phyloP scores from a whole-genome alignment of 768 basidiomycete species.

The Lentinula detonsa region DNA sequence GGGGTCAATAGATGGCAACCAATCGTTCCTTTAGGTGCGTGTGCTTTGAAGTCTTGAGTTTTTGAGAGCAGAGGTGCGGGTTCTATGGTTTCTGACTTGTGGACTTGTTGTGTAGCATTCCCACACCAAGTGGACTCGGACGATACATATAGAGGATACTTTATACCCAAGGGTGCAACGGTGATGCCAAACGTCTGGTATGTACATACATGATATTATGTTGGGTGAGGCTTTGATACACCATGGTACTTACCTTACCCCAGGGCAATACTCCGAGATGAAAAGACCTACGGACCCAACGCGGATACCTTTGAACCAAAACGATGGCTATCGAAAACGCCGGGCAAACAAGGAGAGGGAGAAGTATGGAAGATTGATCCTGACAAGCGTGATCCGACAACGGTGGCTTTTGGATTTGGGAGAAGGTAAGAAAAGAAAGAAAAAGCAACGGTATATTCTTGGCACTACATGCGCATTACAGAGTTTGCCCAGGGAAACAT shows the following conservation, averaged over 20 bases:
- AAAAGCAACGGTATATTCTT: too few species aligned
- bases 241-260: not conserved
- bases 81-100: too few species aligned
- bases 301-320: not conserved
- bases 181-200: conserved; percentile 31
- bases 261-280: not conserved
- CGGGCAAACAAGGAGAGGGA: not conserved
- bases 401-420: not conserved
- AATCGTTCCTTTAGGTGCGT: not conserved
- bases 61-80: too few species aligned
- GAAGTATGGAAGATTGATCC: not conserved
- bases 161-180: conserved; percentile 25
- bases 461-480: not conserved
- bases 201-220: not conserved
- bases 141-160: conserved; percentile 22
- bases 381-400: not conserved
- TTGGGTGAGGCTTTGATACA: too few species aligned
- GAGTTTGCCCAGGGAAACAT: conserved; percentile 24
- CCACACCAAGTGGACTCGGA: conserved; percentile 26
- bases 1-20: not conserved
- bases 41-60: not conserved
- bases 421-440: not conserved
- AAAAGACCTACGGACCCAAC: not conserved
- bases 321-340: not conserved
- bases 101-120: conserved; percentile 1